Evolutionary conservation across 2,329 filamentous ascomycete species (phyloP).

Genomic region (Aspergillus pseudoglaucus): DNA sequence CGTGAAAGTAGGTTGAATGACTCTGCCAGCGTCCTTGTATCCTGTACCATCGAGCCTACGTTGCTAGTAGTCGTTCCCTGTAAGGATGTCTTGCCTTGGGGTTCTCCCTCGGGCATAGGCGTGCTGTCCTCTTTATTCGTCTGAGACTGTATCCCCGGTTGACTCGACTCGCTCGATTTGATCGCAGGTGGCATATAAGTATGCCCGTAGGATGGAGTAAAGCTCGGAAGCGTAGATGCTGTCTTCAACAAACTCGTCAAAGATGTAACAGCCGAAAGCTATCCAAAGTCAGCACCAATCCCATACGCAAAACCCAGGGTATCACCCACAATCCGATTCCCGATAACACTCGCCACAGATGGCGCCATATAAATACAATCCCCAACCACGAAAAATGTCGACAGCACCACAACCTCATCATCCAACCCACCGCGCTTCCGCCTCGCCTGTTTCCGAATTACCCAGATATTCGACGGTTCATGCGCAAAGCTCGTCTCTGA

Average conservation of each 20-base stretch:
- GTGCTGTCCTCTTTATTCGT: slow-evolving; percentile 44
- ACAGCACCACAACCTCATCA: slow-evolving; percentile 49
- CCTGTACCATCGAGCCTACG: slow-evolving; percentile 23
- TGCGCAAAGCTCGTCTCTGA: slow-evolving; percentile 35
- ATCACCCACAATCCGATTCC: slow-evolving; percentile 45
- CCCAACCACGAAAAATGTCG: slow-evolving; percentile 56
- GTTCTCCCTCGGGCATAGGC: slow-evolving; percentile 37
- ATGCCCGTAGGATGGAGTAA: slow-evolving; percentile 54
- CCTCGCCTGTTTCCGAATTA: slow-evolving; percentile 54
- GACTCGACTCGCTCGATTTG: slow-evolving; percentile 31
- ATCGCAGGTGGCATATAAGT: slow-evolving; percentile 50
- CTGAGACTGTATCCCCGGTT: slow-evolving; percentile 30
- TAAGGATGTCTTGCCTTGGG: slow-evolving; percentile 21
- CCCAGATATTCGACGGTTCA: slow-evolving; percentile 50
- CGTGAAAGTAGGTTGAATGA: slow-evolving; percentile 47
- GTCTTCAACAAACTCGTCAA: slow-evolving; percentile 51
- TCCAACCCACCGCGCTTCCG: slow-evolving; percentile 37
- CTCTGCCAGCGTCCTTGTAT: slow-evolving; percentile 38
- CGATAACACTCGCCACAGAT: slow-evolving; percentile 53
- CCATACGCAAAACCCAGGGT: slow-evolving; percentile 2
- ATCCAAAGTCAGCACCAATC: slow-evolving; percentile 7
- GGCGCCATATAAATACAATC: slow-evolving; percentile 58
- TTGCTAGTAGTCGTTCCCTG: slow-evolving; percentile 9
- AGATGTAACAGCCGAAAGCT: slow-evolving; percentile 52
- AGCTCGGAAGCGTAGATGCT: slow-evolving; percentile 49